A percentile compares a stretch with the other conserved stretches of the same genome.
These are phyloP conservation scores for Funneliformis geosporum DNA, from an alignment of 192 early-diverging fungal genomes.

Conservation along the genomic window DNA sequence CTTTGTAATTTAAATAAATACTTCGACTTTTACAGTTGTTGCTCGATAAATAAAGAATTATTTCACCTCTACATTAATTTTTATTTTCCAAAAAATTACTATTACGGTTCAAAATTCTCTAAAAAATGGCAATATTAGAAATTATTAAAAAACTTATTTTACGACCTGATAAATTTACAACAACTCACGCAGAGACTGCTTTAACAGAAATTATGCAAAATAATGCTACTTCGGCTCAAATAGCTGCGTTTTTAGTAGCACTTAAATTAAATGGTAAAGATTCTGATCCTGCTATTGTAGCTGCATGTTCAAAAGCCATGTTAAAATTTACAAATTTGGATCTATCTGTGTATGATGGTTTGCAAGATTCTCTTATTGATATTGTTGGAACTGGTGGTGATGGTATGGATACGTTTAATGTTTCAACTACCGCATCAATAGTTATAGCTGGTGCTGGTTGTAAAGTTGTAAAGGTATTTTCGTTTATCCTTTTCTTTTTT, in stretches of 20 bases:
- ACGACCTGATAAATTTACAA: slow-evolving; percentile 61
- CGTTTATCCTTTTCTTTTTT: slow-evolving; percentile 4
- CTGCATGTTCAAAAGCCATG: slow-evolving; percentile 76
- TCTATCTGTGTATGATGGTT: slow-evolving; percentile 48
- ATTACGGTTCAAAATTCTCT: background rate
- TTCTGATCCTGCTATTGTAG: slow-evolving; percentile 72
- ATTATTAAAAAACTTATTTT: slow-evolving; percentile 69
- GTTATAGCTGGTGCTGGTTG: slow-evolving; percentile 91
- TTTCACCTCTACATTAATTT: too few species aligned
- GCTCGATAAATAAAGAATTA: too few species aligned
- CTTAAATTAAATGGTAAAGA: slow-evolving; percentile 75
- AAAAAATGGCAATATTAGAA: slow-evolving; percentile 35
- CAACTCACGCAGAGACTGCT: slow-evolving; percentile 58
- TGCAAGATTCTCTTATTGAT: slow-evolving; percentile 66
- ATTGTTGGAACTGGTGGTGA: slow-evolving; percentile 99
- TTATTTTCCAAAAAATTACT: too few species aligned
- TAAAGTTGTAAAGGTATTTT: slow-evolving; percentile 82
- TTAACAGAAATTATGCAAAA: slow-evolving; percentile 77
- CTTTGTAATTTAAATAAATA: too few species aligned
- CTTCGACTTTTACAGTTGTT: too few species aligned
- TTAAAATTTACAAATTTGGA: slow-evolving; percentile 65
- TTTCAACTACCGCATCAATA: slow-evolving; percentile 88
- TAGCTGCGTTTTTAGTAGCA: slow-evolving; percentile 82
- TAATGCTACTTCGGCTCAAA: slow-evolving; percentile 78
- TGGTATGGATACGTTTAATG: slow-evolving; percentile 97